Conservation (phyloP, 2,329 filamentous ascomycete species). For the Pseudogymnoascus sp. region DNA sequence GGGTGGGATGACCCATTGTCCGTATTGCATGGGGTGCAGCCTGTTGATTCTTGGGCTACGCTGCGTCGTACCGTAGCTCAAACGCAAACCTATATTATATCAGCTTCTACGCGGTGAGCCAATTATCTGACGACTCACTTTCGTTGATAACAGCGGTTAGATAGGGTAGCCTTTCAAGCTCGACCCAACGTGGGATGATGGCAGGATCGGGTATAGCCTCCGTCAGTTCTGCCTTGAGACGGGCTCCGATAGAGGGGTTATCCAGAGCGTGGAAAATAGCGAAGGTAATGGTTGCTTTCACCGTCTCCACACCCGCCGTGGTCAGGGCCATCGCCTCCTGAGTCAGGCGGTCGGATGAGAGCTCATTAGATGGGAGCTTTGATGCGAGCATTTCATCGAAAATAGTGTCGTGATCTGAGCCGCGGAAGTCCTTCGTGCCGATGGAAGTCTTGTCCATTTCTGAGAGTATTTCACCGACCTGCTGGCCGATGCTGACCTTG, state of each 20-base stretch:
- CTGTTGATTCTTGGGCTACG: conserved; percentile 11
- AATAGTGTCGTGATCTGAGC: neutral
- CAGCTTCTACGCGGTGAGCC: neutral
- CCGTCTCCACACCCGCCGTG: neutral
- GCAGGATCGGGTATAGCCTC: neutral
- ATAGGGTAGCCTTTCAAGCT: conserved; percentile 36
- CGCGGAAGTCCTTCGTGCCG: neutral
- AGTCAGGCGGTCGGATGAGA: neutral
- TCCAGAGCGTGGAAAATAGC: neutral
- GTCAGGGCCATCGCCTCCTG: neutral
- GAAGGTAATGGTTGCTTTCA: neutral
- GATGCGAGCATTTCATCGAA: neutral
- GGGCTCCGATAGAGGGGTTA: neutral
- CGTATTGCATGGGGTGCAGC: conserved; percentile 11
- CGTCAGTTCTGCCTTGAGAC: neutral
- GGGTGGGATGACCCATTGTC: conserved; percentile 16
- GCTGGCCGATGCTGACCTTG: neutral
- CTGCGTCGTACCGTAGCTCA: conserved; percentile 13
- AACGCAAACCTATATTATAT: conserved; percentile 10
- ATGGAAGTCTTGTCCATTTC: neutral
- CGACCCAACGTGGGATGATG: neutral
- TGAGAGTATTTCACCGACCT: neutral
- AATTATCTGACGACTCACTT: conserved; percentile 11
- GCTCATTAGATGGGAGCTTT: neutral
- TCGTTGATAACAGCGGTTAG: conserved; percentile 20